Conservation (phyloP, 208 protist species). For the Acanthamoeba royreba region DNA sequence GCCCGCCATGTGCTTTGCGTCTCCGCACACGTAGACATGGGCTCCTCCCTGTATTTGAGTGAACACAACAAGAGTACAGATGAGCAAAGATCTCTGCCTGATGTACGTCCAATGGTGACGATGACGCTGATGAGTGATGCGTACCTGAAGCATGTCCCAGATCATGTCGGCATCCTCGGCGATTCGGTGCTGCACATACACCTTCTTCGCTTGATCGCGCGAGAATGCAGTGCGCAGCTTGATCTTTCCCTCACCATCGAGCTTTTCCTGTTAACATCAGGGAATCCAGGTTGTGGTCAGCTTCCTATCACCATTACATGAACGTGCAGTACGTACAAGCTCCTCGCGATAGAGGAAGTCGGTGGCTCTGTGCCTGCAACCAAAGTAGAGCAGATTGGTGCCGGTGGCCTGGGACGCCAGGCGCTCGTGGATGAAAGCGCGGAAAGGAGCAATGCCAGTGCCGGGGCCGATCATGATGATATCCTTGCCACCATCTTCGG, state of each 20-base stretch:
- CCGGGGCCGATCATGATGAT: constrained; percentile 72
- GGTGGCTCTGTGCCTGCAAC: constrained; percentile 33
- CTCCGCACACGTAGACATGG: constrained; percentile 60
- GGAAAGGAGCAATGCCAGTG: constrained; percentile 69
- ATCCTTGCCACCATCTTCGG: background rate
- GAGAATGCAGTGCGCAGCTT: constrained; percentile 48
- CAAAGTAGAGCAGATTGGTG: constrained; percentile 62
- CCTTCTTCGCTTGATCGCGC: constrained; percentile 47
- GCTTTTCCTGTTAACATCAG: background rate
- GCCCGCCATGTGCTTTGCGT: constrained; percentile 60
- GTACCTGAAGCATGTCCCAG: constrained; percentile 47
- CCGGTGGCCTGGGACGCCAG: background rate
- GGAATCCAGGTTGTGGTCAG: background rate
- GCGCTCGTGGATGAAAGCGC: constrained; percentile 64
- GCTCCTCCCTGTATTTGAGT: background rate
- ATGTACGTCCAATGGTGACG: too few species aligned
- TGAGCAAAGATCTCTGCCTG: background rate
- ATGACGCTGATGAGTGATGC: background rate
- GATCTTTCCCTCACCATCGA: background rate
- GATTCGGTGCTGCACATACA: constrained; percentile 68
- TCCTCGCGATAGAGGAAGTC: constrained; percentile 68
- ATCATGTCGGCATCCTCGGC: constrained; percentile 34
- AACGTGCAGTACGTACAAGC: background rate
- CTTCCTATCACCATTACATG: background rate
- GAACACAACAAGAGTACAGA: background rate